Base-by-base conservation (phyloP, 1,284 basidiomycete genomes). In the Schizophyllum commune region DNA sequence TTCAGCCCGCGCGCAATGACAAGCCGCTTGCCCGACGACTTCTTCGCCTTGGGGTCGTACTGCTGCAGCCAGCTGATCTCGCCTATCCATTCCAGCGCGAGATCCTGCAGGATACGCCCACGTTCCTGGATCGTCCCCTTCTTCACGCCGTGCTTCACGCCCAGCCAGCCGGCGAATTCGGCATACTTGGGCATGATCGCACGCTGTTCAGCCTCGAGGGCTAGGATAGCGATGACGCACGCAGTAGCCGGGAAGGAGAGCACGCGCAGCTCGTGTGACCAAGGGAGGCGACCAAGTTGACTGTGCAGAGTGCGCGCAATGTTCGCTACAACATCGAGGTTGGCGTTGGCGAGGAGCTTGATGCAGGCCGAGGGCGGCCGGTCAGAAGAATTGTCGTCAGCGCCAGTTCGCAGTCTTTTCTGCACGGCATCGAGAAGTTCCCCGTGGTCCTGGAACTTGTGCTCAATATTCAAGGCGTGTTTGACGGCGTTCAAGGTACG, bases 61-160 rank as follows among this genome's bases (percentile, higher is more conserved):
- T 79, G 76, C 59, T 78, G 77, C 2, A 90, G 74, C 88, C 90
- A 92, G 2, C 88, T 86, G 3, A 92, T 76, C 32, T 83, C 78
- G 59, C 79, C 75, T n/a, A 83, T 80, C 77, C 82, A 85, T 58
- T 79, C 74, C 52, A 80, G 79, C 39, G 91, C 72, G 55, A 81
- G 72, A 64, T 85, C 82, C 66, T 83, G 83, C 21, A 89, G 71
- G 57, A 77, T 68, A 69, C 85, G 86, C 72, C 91, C 91, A 5
- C 89, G 82, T 57, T 81, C 76, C 79, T 86, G 83, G 32, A 91
- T 80, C 52, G 82, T 77, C 34, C 75, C 77, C 60, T 83, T 77
- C 9, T 78, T 77, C 52, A 79, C 74, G 17, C 79, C 78, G 61
- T 82, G 75, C 27, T 81, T 76, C 22, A 71, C 65, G 2, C 80